Base-by-base conservation (phyloP, 768 basidiomycete genomes). In the Suillus variegatus region DNA sequence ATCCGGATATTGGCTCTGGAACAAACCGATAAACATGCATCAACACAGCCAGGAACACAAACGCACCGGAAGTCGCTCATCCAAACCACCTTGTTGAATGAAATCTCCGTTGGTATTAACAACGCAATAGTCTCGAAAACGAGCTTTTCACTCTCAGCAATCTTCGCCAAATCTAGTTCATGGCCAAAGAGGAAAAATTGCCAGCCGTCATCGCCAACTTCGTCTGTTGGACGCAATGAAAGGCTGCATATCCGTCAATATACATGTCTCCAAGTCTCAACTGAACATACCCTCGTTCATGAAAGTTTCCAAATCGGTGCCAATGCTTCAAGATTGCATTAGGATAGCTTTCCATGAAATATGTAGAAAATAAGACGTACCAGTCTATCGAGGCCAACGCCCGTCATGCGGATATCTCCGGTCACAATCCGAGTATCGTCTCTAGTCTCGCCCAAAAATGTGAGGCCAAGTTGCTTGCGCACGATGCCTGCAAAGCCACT, bases 231-330 rank as follows among this genome's bases (percentile, higher is more conserved):
- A 6, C 79, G 72, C 6, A 80, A 69, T 25, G 75, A 75, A 28
- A 79, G 56, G 66, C 79, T 80, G 52, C 1, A 60, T 41, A 6
- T 52, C 28, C 25, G 12, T 63, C 16, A 60, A 47, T 60, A 56
- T 55, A 54, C 18, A 32, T n/a, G 12, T 54, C 16, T 54, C 5
- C 6, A 52, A 44, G 61, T 36, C 46, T 51, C 41, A 52, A 61
- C 3, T 4, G 62, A n/a, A 44, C 32, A 44, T 40, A 47, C 38
- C 28, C 43, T 38, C 16, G n/a, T 25, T 10, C 20, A 18, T 18
- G 28, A 35, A 8, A 68, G 54, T 81, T 79, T 1, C 83, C 82
- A 82, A 82, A 84, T 72, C 81, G 81, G 67, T 83, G 82, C 82
- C 82, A 83, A 63, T 77, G 71, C 82, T 84, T 22, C 43, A 13